These are phyloP conservation scores for Syzygium jambos DNA, from an alignment of 345 rosid species.

Conservation along the genomic window DNA sequence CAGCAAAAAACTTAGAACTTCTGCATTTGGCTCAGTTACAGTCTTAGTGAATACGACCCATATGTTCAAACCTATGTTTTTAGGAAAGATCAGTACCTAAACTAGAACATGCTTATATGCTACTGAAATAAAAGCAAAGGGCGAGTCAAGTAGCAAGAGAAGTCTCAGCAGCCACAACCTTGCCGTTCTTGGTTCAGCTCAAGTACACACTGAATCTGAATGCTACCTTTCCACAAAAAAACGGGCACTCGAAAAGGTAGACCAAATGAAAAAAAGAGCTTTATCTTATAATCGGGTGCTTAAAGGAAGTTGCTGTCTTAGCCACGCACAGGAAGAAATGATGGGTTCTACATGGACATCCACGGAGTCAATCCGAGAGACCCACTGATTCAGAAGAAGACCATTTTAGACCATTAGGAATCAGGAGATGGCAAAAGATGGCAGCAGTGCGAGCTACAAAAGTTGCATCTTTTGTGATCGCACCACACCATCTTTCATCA, in stretches of 20 bases:
- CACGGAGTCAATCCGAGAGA: background rate
- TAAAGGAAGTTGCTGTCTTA: background rate
- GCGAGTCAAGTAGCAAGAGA: background rate
- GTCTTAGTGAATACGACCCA: background rate
- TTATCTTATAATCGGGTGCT: background rate
- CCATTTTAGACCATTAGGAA: background rate
- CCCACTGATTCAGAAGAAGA: background rate
- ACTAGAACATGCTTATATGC: background rate
- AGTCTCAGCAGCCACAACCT: background rate
- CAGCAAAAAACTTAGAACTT: background rate
- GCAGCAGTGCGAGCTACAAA: background rate
- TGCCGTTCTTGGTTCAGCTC: too few species aligned
- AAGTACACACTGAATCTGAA: too few species aligned
- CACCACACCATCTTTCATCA: background rate
- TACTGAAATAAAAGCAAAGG: background rate
- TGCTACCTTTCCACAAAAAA: background rate
- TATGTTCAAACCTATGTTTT: background rate
- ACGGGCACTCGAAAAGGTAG: background rate
- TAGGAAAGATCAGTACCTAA: background rate
- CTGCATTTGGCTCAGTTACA: background rate
- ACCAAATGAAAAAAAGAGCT: background rate
- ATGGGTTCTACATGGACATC: background rate
- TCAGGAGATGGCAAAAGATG: background rate
- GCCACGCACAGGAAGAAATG: background rate
- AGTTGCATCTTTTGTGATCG: background rate